A percentile compares a stretch with the other conserved stretches of the same genome.
phyloP scores from a whole-genome alignment of 2,329 filamentous ascomycete genomes.

The Colletotrichum godetiae region DNA sequence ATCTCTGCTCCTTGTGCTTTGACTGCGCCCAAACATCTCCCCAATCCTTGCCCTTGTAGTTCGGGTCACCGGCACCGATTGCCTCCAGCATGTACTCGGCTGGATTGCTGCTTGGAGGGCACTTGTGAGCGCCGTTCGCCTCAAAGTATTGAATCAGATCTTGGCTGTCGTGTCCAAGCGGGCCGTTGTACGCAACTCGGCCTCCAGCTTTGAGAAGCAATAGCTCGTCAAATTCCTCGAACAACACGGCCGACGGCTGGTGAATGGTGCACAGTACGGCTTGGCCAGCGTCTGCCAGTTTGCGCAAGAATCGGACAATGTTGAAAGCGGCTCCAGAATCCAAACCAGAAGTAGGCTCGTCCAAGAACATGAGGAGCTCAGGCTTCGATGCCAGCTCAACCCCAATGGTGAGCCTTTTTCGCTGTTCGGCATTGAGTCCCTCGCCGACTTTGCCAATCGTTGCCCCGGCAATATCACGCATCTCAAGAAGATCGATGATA shows the following conservation, averaged over 20 bases:
- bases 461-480: conserved; percentile 74
- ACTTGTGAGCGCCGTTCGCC: conserved; percentile 58
- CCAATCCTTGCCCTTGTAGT: conserved; percentile 72
- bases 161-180: conserved; percentile 61
- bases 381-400: conserved; percentile 68
- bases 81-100: conserved; percentile 68
- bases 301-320: conserved; percentile 70
- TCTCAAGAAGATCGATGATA: conserved; percentile 76
- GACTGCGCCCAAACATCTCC: conserved; percentile 69
- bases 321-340: conserved; percentile 70
- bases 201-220: conserved; percentile 65
- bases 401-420: conserved; percentile 67
- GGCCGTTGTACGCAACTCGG: conserved; percentile 64
- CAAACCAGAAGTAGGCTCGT: conserved; percentile 70
- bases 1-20: conserved; percentile 56
- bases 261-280: conserved; percentile 72
- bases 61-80: conserved; percentile 71
- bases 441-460: conserved; percentile 69
- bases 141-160: conserved; percentile 64
- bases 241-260: conserved; percentile 66
- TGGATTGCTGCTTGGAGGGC: conserved; percentile 60
- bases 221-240: conserved; percentile 67
- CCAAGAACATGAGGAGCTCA: conserved; percentile 72
- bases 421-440: conserved; percentile 70
- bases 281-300: conserved; percentile 69